phyloP scores from a whole-genome alignment of 352 stramenopile genomes.

The Blastocystis sp. region DNA sequence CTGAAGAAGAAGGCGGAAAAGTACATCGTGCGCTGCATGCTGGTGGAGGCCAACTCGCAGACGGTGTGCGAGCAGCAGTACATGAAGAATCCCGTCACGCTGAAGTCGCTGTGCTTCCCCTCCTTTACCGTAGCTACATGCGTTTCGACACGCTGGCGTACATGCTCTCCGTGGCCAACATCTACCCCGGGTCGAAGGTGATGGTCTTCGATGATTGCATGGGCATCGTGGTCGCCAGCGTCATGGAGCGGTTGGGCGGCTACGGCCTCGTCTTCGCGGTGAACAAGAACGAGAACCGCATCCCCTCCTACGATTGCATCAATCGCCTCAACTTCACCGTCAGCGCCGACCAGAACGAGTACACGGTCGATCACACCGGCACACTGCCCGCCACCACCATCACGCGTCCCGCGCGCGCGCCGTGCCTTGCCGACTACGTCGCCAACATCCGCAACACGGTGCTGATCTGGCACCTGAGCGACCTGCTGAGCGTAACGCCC shows the following conservation, averaged over 20 bases:
- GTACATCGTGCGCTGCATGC: slow-evolving; percentile 70
- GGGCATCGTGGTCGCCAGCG: slow-evolving; percentile 69
- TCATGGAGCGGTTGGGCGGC: slow-evolving; percentile 70
- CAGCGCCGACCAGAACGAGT: slow-evolving; percentile 13
- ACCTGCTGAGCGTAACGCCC: slow-evolving; percentile 36
- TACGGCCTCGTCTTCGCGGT: slow-evolving; percentile 62
- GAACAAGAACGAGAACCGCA: slow-evolving; percentile 57
- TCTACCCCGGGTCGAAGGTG: slow-evolving; percentile 52
- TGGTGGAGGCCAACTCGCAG: slow-evolving; percentile 67
- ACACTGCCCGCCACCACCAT: background rate
- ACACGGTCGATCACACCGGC: slow-evolving; percentile 3
- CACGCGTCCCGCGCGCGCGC: background rate
- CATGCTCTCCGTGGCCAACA: slow-evolving; percentile 69
- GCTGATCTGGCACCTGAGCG: slow-evolving; percentile 49
- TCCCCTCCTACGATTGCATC: slow-evolving; percentile 55
- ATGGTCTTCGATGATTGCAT: slow-evolving; percentile 71
- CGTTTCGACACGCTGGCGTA: slow-evolving; percentile 70
- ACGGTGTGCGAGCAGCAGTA: slow-evolving; percentile 67
- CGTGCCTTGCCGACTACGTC: slow-evolving; percentile 6
- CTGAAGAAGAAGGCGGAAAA: slow-evolving; percentile 71
- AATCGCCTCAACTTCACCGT: slow-evolving; percentile 68
- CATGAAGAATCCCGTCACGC: slow-evolving; percentile 67
- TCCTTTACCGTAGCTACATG: slow-evolving; percentile 56
- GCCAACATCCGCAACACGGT: slow-evolving; percentile 58
- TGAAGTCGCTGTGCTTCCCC: slow-evolving; percentile 30